Conservation (phyloP, 1,284 basidiomycete genomes). For the Xerocomus cyaneibrunnescens region DNA sequence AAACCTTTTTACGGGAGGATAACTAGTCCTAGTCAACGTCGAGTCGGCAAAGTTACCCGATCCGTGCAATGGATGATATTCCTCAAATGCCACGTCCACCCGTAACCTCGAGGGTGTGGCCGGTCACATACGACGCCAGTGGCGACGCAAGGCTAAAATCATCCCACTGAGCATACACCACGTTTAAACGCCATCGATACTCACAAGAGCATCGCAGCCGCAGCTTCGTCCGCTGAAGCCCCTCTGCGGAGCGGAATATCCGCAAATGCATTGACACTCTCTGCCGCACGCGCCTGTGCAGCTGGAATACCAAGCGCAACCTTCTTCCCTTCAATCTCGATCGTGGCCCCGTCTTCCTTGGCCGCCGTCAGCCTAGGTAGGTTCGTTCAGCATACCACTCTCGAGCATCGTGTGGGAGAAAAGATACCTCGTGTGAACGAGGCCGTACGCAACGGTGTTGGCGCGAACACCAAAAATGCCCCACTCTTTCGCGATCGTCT, state of each 20-base stretch:
- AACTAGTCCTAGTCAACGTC: background rate
- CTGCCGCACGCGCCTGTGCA: conserved; percentile 37
- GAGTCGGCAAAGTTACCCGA: background rate
- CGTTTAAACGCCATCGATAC: conserved; percentile 28
- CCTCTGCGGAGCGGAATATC: conserved; percentile 74
- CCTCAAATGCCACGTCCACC: conserved; percentile 68
- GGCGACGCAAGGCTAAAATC: conserved; percentile 64
- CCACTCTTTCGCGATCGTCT: conserved; percentile 89
- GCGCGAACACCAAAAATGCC: conserved; percentile 79
- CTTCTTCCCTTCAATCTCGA: conserved; percentile 82
- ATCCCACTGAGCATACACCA: conserved; percentile 11
- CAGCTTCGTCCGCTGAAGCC: conserved; percentile 78
- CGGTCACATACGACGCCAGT: conserved; percentile 76
- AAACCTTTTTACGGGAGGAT: background rate
- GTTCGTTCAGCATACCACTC: conserved; percentile 5
- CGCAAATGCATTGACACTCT: conserved; percentile 41
- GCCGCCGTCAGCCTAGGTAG: conserved; percentile 60
- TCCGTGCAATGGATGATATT: background rate
- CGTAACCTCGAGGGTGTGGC: conserved; percentile 81
- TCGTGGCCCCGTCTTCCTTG: conserved; percentile 74
- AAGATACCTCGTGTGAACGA: conserved; percentile 66
- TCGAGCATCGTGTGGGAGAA: background rate
- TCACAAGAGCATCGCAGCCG: conserved; percentile 69
- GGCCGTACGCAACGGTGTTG: conserved; percentile 79
- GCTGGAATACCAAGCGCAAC: conserved; percentile 79